Evolutionary conservation across 2,329 filamentous ascomycete genomes (phyloP).

Genomic region (Fusarium algeriense): DNA sequence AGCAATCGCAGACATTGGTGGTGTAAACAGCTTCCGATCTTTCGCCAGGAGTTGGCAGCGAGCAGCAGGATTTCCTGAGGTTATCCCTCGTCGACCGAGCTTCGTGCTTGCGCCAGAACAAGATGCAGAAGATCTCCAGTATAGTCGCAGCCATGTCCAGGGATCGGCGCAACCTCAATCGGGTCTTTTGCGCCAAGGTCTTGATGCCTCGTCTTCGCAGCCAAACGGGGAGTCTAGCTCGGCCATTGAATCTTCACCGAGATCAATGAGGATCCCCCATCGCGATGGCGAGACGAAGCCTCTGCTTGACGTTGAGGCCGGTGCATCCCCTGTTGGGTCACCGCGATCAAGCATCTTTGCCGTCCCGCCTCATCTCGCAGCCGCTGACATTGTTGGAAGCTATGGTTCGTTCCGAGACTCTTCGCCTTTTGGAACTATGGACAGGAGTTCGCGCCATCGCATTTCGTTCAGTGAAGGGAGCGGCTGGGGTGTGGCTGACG

Average conservation of each 20-base stretch:
- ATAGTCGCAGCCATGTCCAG: constrained; percentile 58
- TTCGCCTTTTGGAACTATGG: constrained; percentile 66
- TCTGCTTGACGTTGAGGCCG: constrained; percentile 59
- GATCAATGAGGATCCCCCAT: constrained; percentile 40
- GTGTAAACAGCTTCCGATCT: constrained; percentile 93
- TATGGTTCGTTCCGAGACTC: constrained; percentile 67
- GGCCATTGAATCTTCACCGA: constrained; percentile 32
- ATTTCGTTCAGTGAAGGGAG: constrained; percentile 61
- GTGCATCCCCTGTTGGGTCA: constrained; percentile 46
- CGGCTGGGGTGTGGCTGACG: constrained; percentile 53
- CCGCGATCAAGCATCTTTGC: constrained; percentile 64
- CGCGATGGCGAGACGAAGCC: constrained; percentile 63
- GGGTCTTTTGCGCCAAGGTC: constrained; percentile 66
- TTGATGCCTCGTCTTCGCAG: constrained; percentile 55
- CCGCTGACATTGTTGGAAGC: constrained; percentile 78
- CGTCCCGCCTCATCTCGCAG: constrained; percentile 71
- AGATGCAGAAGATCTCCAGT: constrained; percentile 53
- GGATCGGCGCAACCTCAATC: constrained; percentile 50
- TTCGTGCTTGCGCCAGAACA: constrained; percentile 74
- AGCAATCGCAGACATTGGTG: constrained; percentile 78
- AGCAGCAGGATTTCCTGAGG: constrained; percentile 88
- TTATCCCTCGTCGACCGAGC: constrained; percentile 82
- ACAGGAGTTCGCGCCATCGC: constrained; percentile 52
- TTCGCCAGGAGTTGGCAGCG: constrained; percentile 94
- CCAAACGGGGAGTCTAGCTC: constrained; percentile 43